Conservation (phyloP, 169 alveolate genomes). For the Theileria annulata region DNA sequence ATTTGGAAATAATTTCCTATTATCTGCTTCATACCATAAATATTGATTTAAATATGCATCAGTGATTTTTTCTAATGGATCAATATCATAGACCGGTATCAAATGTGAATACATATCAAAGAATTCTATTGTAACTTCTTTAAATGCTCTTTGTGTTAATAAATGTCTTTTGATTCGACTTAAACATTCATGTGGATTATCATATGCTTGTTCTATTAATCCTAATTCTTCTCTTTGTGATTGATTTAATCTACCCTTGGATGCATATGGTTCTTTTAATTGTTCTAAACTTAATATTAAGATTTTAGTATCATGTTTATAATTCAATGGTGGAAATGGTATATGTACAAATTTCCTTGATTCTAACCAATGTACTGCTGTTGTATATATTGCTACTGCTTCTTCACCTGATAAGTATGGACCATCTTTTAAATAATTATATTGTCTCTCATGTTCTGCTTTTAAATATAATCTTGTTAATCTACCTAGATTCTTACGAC, state of each 20-base stretch:
- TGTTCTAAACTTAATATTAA: conserved; percentile 97
- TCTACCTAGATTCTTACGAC: conserved; percentile 98
- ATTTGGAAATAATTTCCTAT: conserved; percentile 97
- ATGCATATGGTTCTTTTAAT: conserved; percentile 96
- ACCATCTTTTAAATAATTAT: conserved; percentile 97
- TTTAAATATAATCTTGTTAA: conserved; percentile 98
- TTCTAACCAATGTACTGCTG: conserved; percentile 99
- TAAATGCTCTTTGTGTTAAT: conserved; percentile 97
- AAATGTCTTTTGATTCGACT: conserved; percentile 98
- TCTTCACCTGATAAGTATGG: conserved; percentile 98
- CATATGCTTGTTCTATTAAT: conserved; percentile 99
- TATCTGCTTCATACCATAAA: conserved; percentile 99
- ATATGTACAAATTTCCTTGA: conserved; percentile 97
- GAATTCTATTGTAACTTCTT: conserved; percentile 97
- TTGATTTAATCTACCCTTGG: conserved; percentile 95
- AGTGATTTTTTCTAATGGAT: conserved; percentile 99
- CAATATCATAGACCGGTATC: conserved; percentile 99
- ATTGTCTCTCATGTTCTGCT: conserved; percentile 98
- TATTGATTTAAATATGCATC: conserved; percentile 99
- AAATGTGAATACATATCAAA: conserved; percentile 98
- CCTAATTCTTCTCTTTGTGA: conserved; percentile 99
- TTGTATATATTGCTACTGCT: conserved; percentile 99
- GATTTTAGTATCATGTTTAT: conserved; percentile 99
- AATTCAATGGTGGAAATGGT: conserved; percentile 99
- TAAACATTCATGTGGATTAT: conserved; percentile 99